These are phyloP conservation scores for Termitomyces sp. DNA, from an alignment of 1,284 basidiomycete genomes.

Conservation along the genomic window DNA sequence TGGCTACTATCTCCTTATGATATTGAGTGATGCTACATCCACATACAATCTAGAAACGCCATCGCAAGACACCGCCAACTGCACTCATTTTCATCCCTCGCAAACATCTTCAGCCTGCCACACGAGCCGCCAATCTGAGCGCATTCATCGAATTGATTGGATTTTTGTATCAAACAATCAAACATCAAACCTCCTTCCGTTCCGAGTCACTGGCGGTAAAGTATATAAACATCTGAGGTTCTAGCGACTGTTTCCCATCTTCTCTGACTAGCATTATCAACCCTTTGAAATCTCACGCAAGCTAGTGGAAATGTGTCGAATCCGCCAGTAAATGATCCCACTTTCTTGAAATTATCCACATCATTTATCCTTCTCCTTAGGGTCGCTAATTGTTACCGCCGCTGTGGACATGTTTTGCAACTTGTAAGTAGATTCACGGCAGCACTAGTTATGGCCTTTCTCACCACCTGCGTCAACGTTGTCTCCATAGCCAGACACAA, in stretches of 20 bases:
- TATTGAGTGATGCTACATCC: neutral
- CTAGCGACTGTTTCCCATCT: neutral
- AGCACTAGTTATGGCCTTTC: neutral
- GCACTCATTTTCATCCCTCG: too few relatives aligned
- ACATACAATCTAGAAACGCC: neutral
- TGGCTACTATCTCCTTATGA: neutral
- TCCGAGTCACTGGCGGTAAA: neutral
- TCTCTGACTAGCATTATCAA: neutral
- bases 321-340: slow-evolving; percentile 8
- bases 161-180: neutral
- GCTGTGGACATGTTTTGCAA: slow-evolving; percentile 12
- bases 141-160: neutral
- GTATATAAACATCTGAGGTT: neutral
- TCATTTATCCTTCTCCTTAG: neutral
- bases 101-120: neutral
- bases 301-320: slow-evolving; percentile 9
- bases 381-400: slow-evolving; percentile 10
- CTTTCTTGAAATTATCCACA: neutral
- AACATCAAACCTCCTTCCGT: neutral
- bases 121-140: neutral
- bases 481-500: neutral
- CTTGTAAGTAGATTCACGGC: slow-evolving; percentile 1
- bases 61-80: neutral
- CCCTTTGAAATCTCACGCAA: too few relatives aligned
- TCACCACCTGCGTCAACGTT: neutral